Evolutionary conservation across 2,329 filamentous ascomycete genomes (phyloP), one percentile per base, ranked within the genome.

Genomic region (Sclerotinia trifoliorum): DNA sequence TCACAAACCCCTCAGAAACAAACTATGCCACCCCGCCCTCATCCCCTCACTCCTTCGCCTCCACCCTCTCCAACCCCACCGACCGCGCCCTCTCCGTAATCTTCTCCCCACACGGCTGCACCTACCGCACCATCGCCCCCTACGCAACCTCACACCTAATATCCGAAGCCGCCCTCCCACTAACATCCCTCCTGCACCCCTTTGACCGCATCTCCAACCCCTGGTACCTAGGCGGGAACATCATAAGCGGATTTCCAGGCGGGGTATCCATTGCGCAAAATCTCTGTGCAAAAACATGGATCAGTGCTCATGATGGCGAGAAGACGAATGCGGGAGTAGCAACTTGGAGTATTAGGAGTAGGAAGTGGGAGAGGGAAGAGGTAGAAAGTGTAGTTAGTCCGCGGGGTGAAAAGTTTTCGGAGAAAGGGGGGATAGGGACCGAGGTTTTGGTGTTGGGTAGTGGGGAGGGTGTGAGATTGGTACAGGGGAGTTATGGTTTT

Each of bases 31-130:
- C 73, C n/a, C 74, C 74, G n/a, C 70, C 71, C 39, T 58, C 71
- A 69, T 61, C 73, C 39, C 66, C 73, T 63, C 15, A 70, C 67
- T 71, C 76, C 69, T 60, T 70, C 67, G 29, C 68, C 70, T 67
- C 72, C 61, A 69, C 74, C 69, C 64, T 74, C 73, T 65, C 76
- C 76, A 35, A 79, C 74, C 75, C 70, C 76, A 78, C 73, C 77
- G 78, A 79, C 32, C 75, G 78, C 71, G 83, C 86, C 2, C 76
- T 90, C 26, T 89, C 86, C 0, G 78, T 90, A 54, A 79, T 91
- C 61, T 91, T 87, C 77, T 87, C 87, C 0, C 88, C 88, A 0
- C 87, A 90, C 74, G 88, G 88, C 17, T 84, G 87, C 51, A 80
- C 82, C 0, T 86, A 85, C 72, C 75, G 81, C 6, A 79, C 82